phyloP scores from a whole-genome alignment of 371 early-diverging fungal species.

The Actinomortierella ambigua region DNA sequence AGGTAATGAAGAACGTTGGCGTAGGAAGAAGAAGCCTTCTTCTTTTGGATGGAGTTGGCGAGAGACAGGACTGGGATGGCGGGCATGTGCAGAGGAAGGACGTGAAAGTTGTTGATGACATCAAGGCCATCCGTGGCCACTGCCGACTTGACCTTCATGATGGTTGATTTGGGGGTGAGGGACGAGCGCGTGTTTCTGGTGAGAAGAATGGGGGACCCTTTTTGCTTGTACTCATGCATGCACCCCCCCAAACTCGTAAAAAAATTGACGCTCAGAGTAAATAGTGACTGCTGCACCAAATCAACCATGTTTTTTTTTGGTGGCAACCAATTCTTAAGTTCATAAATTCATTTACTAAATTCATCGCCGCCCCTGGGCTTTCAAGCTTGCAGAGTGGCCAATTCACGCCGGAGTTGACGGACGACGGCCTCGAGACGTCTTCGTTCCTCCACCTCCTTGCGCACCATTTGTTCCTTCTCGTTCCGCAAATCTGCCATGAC shows the following conservation, averaged over 20 bases:
- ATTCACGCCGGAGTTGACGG: constrained; percentile 53
- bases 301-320: no score
- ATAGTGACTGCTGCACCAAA: no score
- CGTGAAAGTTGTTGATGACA: constrained; percentile 35
- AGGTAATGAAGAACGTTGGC: constrained; percentile 64
- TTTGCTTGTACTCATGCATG: no score
- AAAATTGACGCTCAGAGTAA: no score
- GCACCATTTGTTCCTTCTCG: constrained; percentile 51
- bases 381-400: background rate
- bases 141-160: no score
- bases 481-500: constrained; percentile 55
- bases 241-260: no score
- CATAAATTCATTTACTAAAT: no score
- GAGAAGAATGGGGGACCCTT: no score
- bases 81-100: constrained; percentile 41
- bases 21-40: constrained; percentile 17
- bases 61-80: constrained; percentile 9
- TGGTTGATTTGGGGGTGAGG: no score
- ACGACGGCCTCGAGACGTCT: constrained; percentile 48
- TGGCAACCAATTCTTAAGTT: no score
- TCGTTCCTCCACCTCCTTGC: constrained; percentile 49
- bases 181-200: no score
- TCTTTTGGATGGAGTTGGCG: constrained; percentile 9
- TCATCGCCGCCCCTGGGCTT: no score
- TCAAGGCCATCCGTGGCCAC: constrained; percentile 9